These are phyloP conservation scores for Komagataella kurtzmanii DNA, from an alignment of 805 yeast species.

Conservation along the genomic window DNA sequence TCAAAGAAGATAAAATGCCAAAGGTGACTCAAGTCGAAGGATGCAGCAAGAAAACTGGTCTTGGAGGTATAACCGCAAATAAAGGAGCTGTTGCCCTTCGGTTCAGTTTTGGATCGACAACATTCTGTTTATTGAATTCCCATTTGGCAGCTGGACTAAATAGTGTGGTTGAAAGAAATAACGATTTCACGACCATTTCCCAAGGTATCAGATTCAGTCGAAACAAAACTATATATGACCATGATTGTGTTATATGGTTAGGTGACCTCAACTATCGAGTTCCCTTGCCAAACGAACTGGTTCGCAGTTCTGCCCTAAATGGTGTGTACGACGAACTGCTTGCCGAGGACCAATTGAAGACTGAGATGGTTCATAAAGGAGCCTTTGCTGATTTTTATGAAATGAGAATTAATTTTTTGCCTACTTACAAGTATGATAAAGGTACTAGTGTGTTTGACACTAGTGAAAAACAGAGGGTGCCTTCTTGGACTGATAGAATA, in stretches of 20 bases:
- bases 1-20: constrained; percentile 28
- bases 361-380: constrained; percentile 58
- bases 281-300: constrained; percentile 57
- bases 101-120: constrained; percentile 67
- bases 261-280: constrained; percentile 92
- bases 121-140: constrained; percentile 75
- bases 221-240: constrained; percentile 64
- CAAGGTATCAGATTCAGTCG: constrained; percentile 71
- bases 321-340: constrained; percentile 37
- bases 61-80: constrained; percentile 95
- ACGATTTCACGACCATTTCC: constrained; percentile 65
- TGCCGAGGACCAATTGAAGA: constrained; percentile 64
- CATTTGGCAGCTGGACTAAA: constrained; percentile 89
- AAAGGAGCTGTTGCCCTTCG: constrained; percentile 94
- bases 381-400: constrained; percentile 72
- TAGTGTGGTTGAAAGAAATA: constrained; percentile 74
- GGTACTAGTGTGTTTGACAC: constrained; percentile 74
- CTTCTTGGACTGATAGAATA: constrained; percentile 94
- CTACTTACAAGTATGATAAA: constrained; percentile 87
- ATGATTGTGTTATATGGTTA: constrained; percentile 82
- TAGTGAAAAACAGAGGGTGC: constrained; percentile 84
- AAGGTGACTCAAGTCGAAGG: constrained; percentile 79
- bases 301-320: constrained; percentile 36
- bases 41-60: constrained; percentile 87
- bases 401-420: constrained; percentile 61